phyloP scores from a whole-genome alignment of 75 land plant genomes.

The Sequoiadendron giganteum region DNA sequence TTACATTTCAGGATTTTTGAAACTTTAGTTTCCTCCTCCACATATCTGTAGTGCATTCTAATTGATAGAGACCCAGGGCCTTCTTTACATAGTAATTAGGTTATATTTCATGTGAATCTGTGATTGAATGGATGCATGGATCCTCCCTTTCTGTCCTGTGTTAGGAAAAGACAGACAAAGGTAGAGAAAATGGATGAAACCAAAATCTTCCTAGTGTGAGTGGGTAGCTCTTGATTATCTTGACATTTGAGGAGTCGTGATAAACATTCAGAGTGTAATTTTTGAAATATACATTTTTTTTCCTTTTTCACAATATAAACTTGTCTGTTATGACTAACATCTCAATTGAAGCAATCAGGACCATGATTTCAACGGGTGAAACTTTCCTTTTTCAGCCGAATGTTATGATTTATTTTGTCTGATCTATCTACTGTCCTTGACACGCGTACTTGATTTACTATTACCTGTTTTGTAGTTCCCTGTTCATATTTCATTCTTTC shows the following conservation, averaged over 20 bases:
- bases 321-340: neutral
- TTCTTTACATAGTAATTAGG: neutral
- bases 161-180: neutral
- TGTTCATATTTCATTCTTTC: too few relatives aligned
- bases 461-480: too few relatives aligned
- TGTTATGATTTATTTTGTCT: too few relatives aligned
- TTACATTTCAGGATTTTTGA: neutral
- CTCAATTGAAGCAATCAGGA: too few relatives aligned
- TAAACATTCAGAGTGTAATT: neutral
- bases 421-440: too few relatives aligned
- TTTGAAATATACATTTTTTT: neutral
- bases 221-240: neutral
- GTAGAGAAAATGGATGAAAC: neutral
- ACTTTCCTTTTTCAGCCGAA: too few relatives aligned
- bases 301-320: neutral
- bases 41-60: neutral
- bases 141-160: neutral
- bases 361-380: too few relatives aligned
- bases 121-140: neutral
- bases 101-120: neutral
- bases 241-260: neutral
- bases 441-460: too few relatives aligned
- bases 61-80: neutral
- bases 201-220: too few relatives aligned
- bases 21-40: neutral